Conservation (phyloP, 192 early-diverging fungal species). For the Mortierella hygrophila region DNA sequence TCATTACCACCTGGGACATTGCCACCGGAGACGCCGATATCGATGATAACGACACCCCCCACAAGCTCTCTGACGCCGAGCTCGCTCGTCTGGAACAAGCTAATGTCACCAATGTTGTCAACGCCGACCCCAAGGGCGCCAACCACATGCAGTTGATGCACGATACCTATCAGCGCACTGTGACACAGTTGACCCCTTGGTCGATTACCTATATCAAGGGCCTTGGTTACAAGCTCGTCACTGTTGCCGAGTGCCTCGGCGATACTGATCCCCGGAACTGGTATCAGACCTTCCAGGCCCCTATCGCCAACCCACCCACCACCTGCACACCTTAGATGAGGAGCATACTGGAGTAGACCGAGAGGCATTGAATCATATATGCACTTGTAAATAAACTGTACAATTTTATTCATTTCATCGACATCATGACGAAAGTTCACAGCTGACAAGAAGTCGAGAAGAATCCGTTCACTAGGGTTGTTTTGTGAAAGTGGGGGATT, state of each 20-base stretch:
- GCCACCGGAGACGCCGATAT: constrained; percentile 9
- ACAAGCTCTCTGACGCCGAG: neutral
- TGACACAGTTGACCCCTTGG: neutral
- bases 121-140: neutral
- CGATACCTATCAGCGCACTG: constrained; percentile 12
- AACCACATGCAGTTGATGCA: constrained; percentile 9
- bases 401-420: neutral
- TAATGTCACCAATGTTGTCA: neutral
- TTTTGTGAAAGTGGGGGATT: neutral
- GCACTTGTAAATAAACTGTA: neutral
- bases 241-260: constrained; percentile 28
- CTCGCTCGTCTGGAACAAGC: neutral
- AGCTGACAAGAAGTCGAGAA: neutral
- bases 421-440: neutral
- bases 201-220: constrained; percentile 25
- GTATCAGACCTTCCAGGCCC: neutral
- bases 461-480: neutral
- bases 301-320: neutral
- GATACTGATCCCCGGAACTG: constrained; percentile 10
- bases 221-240: constrained; percentile 31
- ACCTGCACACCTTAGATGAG: neutral
- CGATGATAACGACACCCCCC: neutral
- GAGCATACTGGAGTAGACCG: neutral
- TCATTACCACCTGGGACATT: constrained; percentile 19
- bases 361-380: neutral